phyloP scores from a whole-genome alignment of 441 rosid species.

The Pelargonium fulgidum region DNA sequence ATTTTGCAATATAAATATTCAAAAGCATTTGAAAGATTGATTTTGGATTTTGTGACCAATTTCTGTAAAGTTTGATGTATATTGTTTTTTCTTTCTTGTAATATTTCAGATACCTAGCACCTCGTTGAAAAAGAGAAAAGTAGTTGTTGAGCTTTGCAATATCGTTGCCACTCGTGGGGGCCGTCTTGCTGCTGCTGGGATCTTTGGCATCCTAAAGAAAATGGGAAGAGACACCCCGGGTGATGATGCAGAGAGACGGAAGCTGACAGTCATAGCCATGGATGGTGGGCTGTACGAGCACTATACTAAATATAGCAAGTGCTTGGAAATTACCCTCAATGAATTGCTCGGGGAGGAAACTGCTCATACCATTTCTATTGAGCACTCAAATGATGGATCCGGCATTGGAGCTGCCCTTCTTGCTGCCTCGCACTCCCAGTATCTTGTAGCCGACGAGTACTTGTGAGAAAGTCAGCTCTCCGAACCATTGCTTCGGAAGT shows the following conservation, averaged over 20 bases:
- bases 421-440: constrained; percentile 42
- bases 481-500: no score
- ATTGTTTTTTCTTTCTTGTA: constrained; percentile 4
- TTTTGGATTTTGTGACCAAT: no score
- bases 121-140: constrained; percentile 33
- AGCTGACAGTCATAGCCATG: constrained; percentile 32
- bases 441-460: constrained; percentile 11
- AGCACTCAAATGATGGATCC: constrained; percentile 44
- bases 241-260: constrained; percentile 26
- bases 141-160: constrained; percentile 32
- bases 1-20: no score
- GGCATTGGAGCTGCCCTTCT: constrained; percentile 54
- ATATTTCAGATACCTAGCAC: constrained; percentile 28
- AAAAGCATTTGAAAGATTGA: no score
- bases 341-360: constrained; percentile 40
- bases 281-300: constrained; percentile 51
- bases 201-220: constrained; percentile 41
- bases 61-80: no score
- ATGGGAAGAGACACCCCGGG: constrained; percentile 29
- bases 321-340: constrained; percentile 31
- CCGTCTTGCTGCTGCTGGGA: constrained; percentile 38
- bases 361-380: constrained; percentile 22
- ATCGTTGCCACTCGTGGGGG: constrained; percentile 37
- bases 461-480: no score
- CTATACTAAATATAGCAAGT: constrained; percentile 32